Evolutionary conservation across 441 rosid species (phyloP).

Genomic region (Biscutella auriculata): DNA sequence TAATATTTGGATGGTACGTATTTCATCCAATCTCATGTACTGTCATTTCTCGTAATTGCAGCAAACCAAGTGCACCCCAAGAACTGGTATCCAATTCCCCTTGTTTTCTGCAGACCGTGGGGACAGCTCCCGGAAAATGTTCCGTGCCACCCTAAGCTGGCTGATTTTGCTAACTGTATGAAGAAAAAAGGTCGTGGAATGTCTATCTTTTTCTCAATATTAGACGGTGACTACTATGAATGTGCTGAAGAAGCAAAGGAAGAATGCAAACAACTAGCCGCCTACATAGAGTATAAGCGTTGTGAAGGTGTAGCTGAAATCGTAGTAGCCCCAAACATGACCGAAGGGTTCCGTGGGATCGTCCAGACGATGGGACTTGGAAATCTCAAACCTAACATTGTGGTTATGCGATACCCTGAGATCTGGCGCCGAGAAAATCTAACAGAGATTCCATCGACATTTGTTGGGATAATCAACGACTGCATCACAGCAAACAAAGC

Average conservation of each 20-base stretch:
- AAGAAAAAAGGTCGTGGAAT: conserved; percentile 99
- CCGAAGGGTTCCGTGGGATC: conserved; percentile 92
- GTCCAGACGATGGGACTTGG: conserved; percentile 99
- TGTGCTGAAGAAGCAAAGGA: conserved; percentile 88
- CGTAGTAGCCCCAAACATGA: conserved; percentile 96
- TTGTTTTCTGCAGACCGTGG: conserved; percentile 97
- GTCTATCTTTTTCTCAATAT: conserved; percentile 84
- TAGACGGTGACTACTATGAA: conserved; percentile 93
- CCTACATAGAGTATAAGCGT: conserved; percentile 82
- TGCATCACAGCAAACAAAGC: conserved; percentile 98
- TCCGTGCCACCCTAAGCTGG: conserved; percentile 96
- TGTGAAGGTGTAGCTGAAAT: conserved; percentile 99
- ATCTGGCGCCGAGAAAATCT: conserved; percentile 97
- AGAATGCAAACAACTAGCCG: conserved; percentile 74
- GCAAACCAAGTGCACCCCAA: conserved; percentile 98
- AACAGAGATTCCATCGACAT: conserved; percentile 79
- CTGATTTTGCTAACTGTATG: conserved; percentile 98
- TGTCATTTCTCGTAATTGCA: conserved; percentile 26
- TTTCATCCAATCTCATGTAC: not conserved
- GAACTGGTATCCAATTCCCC: conserved; percentile 98
- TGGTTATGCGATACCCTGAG: conserved; percentile 96
- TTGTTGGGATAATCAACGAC: conserved; percentile 87
- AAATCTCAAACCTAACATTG: conserved; percentile 90
- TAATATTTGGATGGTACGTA: not conserved
- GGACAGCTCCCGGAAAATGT: conserved; percentile 96